A percentile compares a stretch with the other conserved stretches of the same genome.
Evolutionary conservation across 257 asterid genomes (phyloP).

Genomic region (Przewalskia tangutica): DNA sequence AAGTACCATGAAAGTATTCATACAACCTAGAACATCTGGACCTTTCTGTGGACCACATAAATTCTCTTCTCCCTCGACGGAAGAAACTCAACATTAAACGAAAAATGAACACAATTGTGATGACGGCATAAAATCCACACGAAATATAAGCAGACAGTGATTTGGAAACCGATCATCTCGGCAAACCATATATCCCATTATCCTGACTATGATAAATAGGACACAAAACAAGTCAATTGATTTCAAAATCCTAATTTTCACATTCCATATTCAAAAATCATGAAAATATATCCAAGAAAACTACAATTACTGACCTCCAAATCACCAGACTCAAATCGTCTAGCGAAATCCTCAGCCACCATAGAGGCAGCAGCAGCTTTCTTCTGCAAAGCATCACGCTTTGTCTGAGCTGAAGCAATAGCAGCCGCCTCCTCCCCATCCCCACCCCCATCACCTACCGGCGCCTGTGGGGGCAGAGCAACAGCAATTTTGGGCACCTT

Average conservation of each 20-base stretch:
- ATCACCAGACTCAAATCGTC: conserved; percentile 84
- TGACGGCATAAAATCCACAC: neutral
- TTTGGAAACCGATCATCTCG: neutral
- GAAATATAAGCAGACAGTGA: neutral
- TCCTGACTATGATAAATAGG: neutral
- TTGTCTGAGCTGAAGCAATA: conserved; percentile 60
- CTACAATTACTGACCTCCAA: conserved; percentile 31
- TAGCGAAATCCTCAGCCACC: conserved; percentile 77
- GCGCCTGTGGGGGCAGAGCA: conserved; percentile 13
- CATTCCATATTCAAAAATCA: neutral
- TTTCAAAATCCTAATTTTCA: neutral
- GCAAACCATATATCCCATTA: neutral
- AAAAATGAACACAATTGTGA: neutral
- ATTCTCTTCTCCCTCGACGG: neutral
- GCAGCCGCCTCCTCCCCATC: conserved; percentile 49
- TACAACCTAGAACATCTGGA: neutral
- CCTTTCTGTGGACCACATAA: neutral
- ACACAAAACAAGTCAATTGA: neutral
- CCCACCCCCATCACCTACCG: conserved; percentile 9
- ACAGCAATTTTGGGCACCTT: conserved; percentile 72
- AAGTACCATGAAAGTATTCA: neutral
- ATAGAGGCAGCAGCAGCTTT: conserved; percentile 74
- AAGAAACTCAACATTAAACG: neutral
- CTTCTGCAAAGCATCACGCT: conserved; percentile 83
- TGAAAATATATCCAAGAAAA: conserved; percentile 1